Base-by-base conservation (phyloP, 1,284 basidiomycete species). In the Apiotrichum veenhuisii region DNA sequence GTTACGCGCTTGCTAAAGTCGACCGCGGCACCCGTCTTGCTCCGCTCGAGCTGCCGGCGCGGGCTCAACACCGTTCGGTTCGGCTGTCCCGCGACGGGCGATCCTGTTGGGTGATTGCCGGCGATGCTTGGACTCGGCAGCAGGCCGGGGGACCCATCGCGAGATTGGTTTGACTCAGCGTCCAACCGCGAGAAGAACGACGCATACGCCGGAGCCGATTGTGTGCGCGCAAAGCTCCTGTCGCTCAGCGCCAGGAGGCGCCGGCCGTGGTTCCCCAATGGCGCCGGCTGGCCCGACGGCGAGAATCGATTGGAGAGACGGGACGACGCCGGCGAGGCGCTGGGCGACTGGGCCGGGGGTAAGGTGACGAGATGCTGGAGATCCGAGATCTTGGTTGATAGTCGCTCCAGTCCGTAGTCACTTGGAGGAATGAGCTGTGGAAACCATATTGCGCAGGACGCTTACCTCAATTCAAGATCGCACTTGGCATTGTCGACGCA, bases 301-400 rank as follows among this genome's bases (percentile, higher is more conserved):
- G 43, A 44, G 23, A 30, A 26, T 17, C 43, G 9, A 5, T 26
- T 27, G 18, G 61, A 33, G 25, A 57, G 61, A 11, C n/a, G 58
- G 55, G 49, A 23, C n/a, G 46, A 43, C n/a, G 61, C 30, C 30
- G 30, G 49, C 2, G 55, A 52, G 0, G 58, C 53, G 2, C 54
- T 37, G 3, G 66, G 64, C 2, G 67, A 67, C 20, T 58, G 63
- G 4, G 55, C 46, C 2, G 44, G 33, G 4, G 70, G 65, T 2
- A 75, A 57, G 0, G 67, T 75, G 37, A 76, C 74, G 14, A 76
- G 62, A 44, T 76, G 55, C 36, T 67, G 67, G 8, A 76, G 58
- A n/a, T 75, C 73, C 2, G 68, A 53, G 17, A 76, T 75, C 45
- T 65, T 69, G 20, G 70, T 70, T 1, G 72, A 74, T 8, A 76